These are phyloP conservation scores for Cystobasidium tubakii DNA, from an alignment of 768 basidiomycete species.

Conservation along the genomic window DNA sequence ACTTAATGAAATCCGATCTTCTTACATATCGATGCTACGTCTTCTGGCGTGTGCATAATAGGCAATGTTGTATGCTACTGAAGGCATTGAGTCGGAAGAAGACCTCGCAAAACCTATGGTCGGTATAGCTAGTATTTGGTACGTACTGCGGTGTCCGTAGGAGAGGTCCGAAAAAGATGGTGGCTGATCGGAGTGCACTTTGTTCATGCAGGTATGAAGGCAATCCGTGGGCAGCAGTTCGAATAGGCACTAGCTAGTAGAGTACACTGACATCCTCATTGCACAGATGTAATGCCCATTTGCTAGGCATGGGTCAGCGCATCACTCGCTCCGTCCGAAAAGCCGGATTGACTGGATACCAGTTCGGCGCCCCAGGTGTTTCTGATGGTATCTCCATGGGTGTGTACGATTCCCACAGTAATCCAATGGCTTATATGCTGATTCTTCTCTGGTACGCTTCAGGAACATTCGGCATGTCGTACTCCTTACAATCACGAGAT, in stretches of 20 bases:
- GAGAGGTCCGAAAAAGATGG: background rate
- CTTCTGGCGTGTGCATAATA: slow-evolving; percentile 48
- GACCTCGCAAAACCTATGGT: slow-evolving; percentile 97
- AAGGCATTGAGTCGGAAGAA: slow-evolving; percentile 68
- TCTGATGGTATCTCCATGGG: slow-evolving; percentile 99
- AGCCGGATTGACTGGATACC: slow-evolving; percentile 79
- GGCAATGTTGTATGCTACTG: slow-evolving; percentile 99
- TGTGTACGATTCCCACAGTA: slow-evolving; percentile 57
- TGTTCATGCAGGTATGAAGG: slow-evolving; percentile 77
- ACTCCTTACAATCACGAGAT: slow-evolving; percentile 92
- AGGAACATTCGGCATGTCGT: slow-evolving; percentile 47
- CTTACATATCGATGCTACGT: too few species aligned
- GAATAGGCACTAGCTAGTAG: background rate
- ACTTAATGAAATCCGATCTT: background rate
- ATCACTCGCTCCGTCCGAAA: slow-evolving; percentile 71
- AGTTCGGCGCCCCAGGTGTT: slow-evolving; percentile 95
- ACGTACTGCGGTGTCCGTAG: slow-evolving; percentile 47
- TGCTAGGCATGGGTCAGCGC: slow-evolving; percentile 78
- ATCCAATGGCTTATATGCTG: background rate
- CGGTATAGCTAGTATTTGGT: slow-evolving; percentile 95
- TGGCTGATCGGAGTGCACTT: background rate
- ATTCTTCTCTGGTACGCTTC: background rate
- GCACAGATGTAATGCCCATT: slow-evolving; percentile 84
- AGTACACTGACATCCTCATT: background rate
- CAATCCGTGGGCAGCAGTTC: slow-evolving; percentile 67